These are phyloP conservation scores for Myxozyma lipomycoides DNA, from an alignment of 805 yeast genomes.

Conservation along the genomic window DNA sequence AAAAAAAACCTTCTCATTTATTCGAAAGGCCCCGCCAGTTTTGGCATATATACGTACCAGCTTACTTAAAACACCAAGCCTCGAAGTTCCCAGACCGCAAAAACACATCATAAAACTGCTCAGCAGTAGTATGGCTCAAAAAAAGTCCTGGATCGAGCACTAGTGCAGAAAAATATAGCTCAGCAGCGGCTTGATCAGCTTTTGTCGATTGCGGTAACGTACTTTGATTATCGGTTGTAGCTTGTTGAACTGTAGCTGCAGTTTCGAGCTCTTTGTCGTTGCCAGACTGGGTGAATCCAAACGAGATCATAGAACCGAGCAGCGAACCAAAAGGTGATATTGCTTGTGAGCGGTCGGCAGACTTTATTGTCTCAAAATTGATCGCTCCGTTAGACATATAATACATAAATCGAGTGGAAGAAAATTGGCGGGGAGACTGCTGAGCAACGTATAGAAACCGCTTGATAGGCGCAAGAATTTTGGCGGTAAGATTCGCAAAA, in stretches of 20 bases:
- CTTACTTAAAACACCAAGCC: slow-evolving; percentile 26
- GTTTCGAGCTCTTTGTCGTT: background rate
- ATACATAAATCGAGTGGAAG: slow-evolving; percentile 22
- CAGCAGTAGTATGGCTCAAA: slow-evolving; percentile 8
- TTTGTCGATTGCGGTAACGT: background rate
- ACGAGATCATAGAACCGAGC: background rate
- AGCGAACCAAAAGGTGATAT: background rate
- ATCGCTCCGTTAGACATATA: slow-evolving; percentile 2
- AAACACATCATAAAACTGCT: slow-evolving; percentile 12
- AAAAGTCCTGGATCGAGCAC: slow-evolving; percentile 17
- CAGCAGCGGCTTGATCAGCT: background rate
- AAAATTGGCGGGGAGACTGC: slow-evolving; percentile 15
- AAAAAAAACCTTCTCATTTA: too few relatives aligned
- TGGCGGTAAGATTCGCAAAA: slow-evolving; percentile 26
- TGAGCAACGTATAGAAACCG: slow-evolving; percentile 22
- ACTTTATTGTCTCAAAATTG: background rate
- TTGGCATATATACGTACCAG: too few relatives aligned
- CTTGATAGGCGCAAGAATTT: slow-evolving; percentile 21
- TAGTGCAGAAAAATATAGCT: slow-evolving; percentile 15
- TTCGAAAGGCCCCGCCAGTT: too few relatives aligned
- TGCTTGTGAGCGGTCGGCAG: background rate
- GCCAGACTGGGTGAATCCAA: background rate
- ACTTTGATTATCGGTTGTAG: background rate
- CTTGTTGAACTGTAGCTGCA: background rate
- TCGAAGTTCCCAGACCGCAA: slow-evolving; percentile 23